A percentile compares a stretch with the other conserved stretches of the same genome.
These are phyloP conservation scores for Dunaliella sp. DNA, from an alignment of 139 green algal genomes.

Conservation along the genomic window DNA sequence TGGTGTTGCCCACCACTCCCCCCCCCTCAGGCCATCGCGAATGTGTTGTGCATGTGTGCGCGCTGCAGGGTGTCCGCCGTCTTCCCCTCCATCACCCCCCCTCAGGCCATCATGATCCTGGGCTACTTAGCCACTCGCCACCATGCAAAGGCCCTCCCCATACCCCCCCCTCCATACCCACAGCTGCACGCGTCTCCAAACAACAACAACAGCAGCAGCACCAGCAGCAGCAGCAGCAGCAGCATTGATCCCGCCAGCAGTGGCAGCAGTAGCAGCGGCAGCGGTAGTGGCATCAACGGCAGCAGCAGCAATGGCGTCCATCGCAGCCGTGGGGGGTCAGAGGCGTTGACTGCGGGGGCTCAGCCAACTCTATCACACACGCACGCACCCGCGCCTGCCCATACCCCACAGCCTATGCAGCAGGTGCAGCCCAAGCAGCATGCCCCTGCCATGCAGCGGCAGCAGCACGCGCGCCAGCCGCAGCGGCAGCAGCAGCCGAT, in stretches of 20 bases:
- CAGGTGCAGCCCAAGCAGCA: not conserved
- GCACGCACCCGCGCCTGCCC: too few species aligned
- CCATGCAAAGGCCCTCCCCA: not conserved
- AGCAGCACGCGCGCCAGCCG: not conserved
- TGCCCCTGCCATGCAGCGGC: too few species aligned
- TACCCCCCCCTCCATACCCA: not conserved
- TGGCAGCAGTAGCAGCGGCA: not conserved
- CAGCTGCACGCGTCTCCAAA: not conserved
- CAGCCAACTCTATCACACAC: too few species aligned
- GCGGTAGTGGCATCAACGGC: not conserved
- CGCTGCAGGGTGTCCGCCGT: not conserved
- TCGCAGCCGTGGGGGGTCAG: too few species aligned
- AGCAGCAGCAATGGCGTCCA: not conserved
- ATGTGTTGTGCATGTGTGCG: too few species aligned
- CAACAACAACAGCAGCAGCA: not conserved
- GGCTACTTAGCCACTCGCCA: not conserved
- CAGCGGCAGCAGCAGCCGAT: not conserved
- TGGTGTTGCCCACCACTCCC: too few species aligned
- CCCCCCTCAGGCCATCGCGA: too few species aligned
- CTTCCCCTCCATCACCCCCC: not conserved
- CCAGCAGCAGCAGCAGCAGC: not conserved
- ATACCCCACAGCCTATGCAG: too few species aligned
- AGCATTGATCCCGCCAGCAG: too few species aligned
- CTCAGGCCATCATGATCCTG: not conserved
- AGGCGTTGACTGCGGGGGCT: too few species aligned